Conservation (phyloP, 306 rosid genomes). For the Psophocarpus tetragonolobus region DNA sequence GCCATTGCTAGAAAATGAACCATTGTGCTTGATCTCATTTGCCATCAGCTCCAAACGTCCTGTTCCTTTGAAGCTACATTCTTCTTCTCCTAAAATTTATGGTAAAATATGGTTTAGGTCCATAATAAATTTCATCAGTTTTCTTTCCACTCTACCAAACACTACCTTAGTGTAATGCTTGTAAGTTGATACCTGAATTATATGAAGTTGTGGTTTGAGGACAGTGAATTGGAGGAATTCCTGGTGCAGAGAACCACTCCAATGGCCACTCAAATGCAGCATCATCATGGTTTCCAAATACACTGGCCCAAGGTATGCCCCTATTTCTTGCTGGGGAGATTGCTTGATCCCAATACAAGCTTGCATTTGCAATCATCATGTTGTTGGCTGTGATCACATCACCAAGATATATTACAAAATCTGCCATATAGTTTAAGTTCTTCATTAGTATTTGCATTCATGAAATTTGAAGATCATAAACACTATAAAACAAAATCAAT, state of each 20-base stretch:
- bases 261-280: slow-evolving; percentile 79
- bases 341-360: slow-evolving; percentile 81
- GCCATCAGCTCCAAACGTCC: slow-evolving; percentile 57
- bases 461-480: background rate
- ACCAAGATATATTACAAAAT: slow-evolving; percentile 88
- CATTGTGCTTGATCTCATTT: slow-evolving; percentile 52
- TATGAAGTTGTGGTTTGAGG: slow-evolving; percentile 34
- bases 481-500: background rate
- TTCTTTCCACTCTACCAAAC: too few species aligned
- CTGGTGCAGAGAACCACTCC: slow-evolving; percentile 74
- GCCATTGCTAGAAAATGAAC: slow-evolving; percentile 59
- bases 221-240: slow-evolving; percentile 65
- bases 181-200: slow-evolving; percentile 74
- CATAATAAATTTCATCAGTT: too few species aligned
- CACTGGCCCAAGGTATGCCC: slow-evolving; percentile 78
- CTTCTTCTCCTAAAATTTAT: slow-evolving; percentile 43
- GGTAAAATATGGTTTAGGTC: too few species aligned
- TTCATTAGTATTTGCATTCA: slow-evolving; percentile 19
- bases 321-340: slow-evolving; percentile 65
- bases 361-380: slow-evolving; percentile 68
- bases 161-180: too few species aligned
- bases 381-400: slow-evolving; percentile 89
- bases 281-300: slow-evolving; percentile 90
- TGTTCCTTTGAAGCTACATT: slow-evolving; percentile 79
- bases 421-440: slow-evolving; percentile 43